Conservation (phyloP, 129 eudicot species). For the Deinandra increscens region DNA sequence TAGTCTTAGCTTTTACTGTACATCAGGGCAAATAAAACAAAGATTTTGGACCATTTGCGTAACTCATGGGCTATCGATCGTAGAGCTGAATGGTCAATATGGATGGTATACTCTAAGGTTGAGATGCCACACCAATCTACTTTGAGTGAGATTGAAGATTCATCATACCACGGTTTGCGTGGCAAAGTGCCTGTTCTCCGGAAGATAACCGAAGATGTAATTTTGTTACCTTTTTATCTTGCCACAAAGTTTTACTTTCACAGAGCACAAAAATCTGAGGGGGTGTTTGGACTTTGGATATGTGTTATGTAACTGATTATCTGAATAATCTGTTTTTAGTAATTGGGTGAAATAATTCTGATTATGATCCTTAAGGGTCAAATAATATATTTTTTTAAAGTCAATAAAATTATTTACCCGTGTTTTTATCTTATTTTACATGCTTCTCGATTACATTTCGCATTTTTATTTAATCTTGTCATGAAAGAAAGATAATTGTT, state of each 20-base stretch:
- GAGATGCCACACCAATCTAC: constrained; percentile 91
- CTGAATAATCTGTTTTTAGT: neutral
- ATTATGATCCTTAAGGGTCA: neutral
- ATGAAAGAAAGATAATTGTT: neutral
- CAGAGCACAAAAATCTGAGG: constrained; percentile 1
- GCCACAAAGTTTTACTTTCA: constrained; percentile 9
- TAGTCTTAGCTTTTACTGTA: constrained; percentile 14
- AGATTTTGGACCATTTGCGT: constrained; percentile 65
- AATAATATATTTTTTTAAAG: neutral
- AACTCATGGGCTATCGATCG: constrained; percentile 84
- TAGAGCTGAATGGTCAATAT: constrained; percentile 98
- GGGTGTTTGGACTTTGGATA: constrained; percentile 9
- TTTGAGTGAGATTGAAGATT: constrained; percentile 57
- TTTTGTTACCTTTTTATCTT: constrained; percentile 15
- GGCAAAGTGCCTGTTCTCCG: constrained; percentile 58
- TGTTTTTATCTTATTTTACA: constrained; percentile 1
- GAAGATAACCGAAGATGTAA: constrained; percentile 85
- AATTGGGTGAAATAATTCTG: neutral
- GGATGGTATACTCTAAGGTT: constrained; percentile 96
- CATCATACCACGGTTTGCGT: constrained; percentile 46
- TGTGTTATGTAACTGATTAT: neutral
- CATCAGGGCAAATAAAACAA: constrained; percentile 67
- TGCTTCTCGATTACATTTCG: neutral
- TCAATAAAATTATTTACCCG: neutral
- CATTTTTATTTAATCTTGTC: neutral